Percentiles rank a stretch among this genome's conserved stretches.
These are phyloP conservation scores for Plasmodium adleri DNA, from an alignment of 169 alveolate species.

Conservation along the genomic window DNA sequence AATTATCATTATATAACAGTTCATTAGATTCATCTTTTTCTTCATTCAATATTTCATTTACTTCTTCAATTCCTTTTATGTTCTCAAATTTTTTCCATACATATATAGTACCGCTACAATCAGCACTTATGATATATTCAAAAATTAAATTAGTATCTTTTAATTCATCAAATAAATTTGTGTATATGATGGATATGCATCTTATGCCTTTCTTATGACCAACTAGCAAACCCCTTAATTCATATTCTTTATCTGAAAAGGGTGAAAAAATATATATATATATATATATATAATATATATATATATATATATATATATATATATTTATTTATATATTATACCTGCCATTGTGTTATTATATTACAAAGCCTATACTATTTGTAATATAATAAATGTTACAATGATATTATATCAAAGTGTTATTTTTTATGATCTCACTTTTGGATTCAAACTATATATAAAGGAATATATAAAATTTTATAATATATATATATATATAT, in stretches of 20 bases:
- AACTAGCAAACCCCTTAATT: constrained; percentile 28
- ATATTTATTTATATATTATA: no score
- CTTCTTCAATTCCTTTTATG: not conserved
- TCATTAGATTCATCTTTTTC: not conserved
- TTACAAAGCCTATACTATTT: no score
- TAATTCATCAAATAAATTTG: constrained; percentile 11
- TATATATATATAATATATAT: no score
- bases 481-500: no score
- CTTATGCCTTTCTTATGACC: constrained; percentile 68
- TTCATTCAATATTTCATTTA: not conserved
- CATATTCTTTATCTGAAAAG: constrained; percentile 21
- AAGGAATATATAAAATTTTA: no score
- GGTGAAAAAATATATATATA: no score
- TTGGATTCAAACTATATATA: no score
- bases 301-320: no score
- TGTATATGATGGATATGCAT: constrained; percentile 28
- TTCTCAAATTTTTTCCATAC: constrained; percentile 37
- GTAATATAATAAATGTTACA: no score
- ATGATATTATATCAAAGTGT: no score
- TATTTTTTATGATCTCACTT: no score
- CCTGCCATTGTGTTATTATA: no score
- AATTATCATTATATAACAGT: constrained; percentile 7
- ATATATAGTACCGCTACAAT: constrained; percentile 30
- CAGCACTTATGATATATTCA: constrained; percentile 60
- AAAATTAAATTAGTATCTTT: constrained; percentile 14